These are phyloP conservation scores for Capronia americana DNA, from an alignment of 2,329 filamentous ascomycete species.

Conservation along the genomic window DNA sequence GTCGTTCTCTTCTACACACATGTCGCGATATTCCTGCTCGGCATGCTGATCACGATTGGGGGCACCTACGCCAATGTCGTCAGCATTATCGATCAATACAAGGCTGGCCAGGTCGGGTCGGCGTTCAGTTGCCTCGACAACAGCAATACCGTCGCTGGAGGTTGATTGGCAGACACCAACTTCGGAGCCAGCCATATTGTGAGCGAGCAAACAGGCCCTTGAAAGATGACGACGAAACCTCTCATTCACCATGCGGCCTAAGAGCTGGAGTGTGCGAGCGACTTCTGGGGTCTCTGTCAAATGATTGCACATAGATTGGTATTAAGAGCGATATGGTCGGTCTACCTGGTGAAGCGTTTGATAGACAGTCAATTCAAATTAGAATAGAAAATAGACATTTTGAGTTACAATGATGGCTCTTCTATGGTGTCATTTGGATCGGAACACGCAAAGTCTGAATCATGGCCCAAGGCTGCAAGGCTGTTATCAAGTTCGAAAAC, in stretches of 20 bases:
- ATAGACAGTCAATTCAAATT: not conserved
- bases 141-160: constrained; percentile 20
- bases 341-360: not conserved
- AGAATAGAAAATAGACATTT: not conserved
- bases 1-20: not conserved
- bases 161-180: not conserved
- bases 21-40: not conserved
- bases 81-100: constrained; percentile 22
- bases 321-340: not conserved
- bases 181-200: not conserved
- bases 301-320: not conserved
- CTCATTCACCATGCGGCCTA: too few species aligned
- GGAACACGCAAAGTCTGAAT: too few species aligned
- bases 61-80: constrained; percentile 6
- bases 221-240: not conserved
- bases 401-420: not conserved
- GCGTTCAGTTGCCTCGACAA: constrained; percentile 22
- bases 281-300: not conserved
- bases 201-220: not conserved
- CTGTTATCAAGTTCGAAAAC: not conserved
- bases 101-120: constrained; percentile 10
- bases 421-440: too few species aligned
- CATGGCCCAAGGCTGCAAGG: not conserved
- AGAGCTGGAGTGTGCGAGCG: not conserved
- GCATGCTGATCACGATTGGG: not conserved